These are phyloP conservation scores for Macrolepiota albuminosa DNA, from an alignment of 768 basidiomycete species.

Conservation along the genomic window DNA sequence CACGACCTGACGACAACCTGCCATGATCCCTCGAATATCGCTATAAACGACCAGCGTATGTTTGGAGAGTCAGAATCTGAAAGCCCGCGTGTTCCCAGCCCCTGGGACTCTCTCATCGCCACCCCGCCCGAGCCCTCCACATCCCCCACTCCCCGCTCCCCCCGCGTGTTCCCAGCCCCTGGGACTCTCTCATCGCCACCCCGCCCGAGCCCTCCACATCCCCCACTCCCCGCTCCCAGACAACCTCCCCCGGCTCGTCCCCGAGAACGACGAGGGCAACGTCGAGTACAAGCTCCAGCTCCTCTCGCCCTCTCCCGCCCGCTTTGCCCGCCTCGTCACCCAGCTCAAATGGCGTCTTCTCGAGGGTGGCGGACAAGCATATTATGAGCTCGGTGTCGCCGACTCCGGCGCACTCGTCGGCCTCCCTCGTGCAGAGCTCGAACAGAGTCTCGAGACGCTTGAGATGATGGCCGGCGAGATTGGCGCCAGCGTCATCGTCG, in stretches of 20 bases:
- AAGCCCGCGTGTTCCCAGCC: slow-evolving; percentile 73
- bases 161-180: slow-evolving; percentile 74
- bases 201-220: slow-evolving; percentile 36
- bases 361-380: slow-evolving; percentile 79
- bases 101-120: slow-evolving; percentile 76
- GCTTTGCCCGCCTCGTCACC: slow-evolving; percentile 82
- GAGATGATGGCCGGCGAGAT: slow-evolving; percentile 94
- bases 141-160: slow-evolving; percentile 27
- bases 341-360: slow-evolving; percentile 94
- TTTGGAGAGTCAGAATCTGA: slow-evolving; percentile 82
- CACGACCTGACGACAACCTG: background rate
- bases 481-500: slow-evolving; percentile 86
- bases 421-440: slow-evolving; percentile 66
- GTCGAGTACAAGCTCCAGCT: slow-evolving; percentile 95
- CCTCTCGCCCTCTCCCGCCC: slow-evolving; percentile 67
- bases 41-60: slow-evolving; percentile 37
- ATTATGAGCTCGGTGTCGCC: slow-evolving; percentile 80
- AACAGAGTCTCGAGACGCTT: slow-evolving; percentile 78
- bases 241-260: slow-evolving; percentile 61
- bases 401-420: slow-evolving; percentile 89
- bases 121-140: slow-evolving; percentile 38
- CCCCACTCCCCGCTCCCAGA: slow-evolving; percentile 28
- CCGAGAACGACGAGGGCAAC: slow-evolving; percentile 82
- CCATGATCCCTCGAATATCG: slow-evolving; percentile 30
- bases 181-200: slow-evolving; percentile 69